These are phyloP conservation scores for Fragaria iinumae DNA, from an alignment of 306 rosid genomes.

Conservation along the genomic window DNA sequence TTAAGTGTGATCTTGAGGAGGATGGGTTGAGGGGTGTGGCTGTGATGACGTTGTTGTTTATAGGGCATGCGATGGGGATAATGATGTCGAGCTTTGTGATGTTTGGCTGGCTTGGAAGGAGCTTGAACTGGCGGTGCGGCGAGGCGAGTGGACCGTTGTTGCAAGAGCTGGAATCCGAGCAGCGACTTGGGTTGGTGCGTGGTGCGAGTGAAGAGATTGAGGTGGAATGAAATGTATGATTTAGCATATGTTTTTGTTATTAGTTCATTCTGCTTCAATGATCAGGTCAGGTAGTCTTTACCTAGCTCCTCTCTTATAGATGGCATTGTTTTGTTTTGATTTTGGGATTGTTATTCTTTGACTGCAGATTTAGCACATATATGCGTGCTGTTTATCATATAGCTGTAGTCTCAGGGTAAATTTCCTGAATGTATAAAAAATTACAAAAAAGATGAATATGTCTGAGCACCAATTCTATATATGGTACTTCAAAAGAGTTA, in stretches of 20 bases:
- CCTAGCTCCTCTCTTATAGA: conserved; percentile 13
- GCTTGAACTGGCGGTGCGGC: conserved; percentile 36
- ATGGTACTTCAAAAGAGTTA: background rate
- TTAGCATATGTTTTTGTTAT: conserved; percentile 11
- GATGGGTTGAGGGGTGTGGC: conserved; percentile 67
- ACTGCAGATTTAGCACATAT: conserved; percentile 17
- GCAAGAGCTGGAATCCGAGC: conserved; percentile 39
- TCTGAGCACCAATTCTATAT: background rate
- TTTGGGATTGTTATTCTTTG: background rate
- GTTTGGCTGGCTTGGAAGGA: conserved; percentile 47
- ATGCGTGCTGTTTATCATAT: conserved; percentile 10
- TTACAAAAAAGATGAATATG: background rate
- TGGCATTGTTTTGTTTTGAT: conserved; percentile 8
- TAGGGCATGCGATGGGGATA: conserved; percentile 58
- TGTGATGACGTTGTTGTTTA: conserved; percentile 65
- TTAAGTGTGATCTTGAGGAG: conserved; percentile 72
- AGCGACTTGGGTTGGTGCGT: conserved; percentile 20
- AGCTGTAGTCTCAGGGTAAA: conserved; percentile 24
- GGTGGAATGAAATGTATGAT: conserved; percentile 45
- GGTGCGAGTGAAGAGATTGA: conserved; percentile 44
- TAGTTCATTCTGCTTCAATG: conserved; percentile 11
- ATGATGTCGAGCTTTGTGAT: conserved; percentile 50
- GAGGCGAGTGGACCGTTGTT: conserved; percentile 63
- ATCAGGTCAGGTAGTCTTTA: conserved; percentile 25
- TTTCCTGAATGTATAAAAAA: background rate